These are phyloP conservation scores for Mimosa pudica DNA, from an alignment of 306 rosid genomes.

Conservation along the genomic window DNA sequence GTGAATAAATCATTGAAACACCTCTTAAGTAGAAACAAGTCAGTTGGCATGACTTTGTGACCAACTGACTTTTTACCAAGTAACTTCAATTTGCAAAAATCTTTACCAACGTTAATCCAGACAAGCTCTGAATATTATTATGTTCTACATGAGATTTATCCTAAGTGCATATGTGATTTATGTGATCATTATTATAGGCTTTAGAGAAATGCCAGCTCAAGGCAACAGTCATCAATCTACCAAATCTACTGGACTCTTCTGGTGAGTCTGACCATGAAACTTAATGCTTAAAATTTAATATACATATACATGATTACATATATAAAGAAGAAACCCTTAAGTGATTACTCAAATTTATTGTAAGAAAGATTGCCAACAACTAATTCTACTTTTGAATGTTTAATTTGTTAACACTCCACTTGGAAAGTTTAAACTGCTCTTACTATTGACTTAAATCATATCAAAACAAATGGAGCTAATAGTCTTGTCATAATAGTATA, in stretches of 20 bases:
- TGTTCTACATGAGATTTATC: neutral
- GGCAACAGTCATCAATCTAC: conserved; percentile 49
- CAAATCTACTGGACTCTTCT: conserved; percentile 54
- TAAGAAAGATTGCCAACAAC: neutral
- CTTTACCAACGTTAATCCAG: no score
- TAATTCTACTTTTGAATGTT: neutral
- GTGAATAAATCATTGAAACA: conserved; percentile 36
- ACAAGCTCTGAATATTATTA: neutral
- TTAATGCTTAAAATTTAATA: neutral
- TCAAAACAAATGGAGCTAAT: neutral
- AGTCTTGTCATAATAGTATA: neutral
- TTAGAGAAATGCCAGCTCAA: conserved; percentile 75
- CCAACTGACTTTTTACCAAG: no score
- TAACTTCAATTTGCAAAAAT: no score
- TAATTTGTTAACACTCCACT: neutral
- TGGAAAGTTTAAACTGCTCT: neutral
- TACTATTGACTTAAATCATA: neutral
- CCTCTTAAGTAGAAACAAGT: neutral
- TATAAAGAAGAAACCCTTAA: neutral
- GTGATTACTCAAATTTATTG: neutral
- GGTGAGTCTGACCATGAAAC: conserved; percentile 43
- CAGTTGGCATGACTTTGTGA: no score
- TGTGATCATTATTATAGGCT: conserved; percentile 44
- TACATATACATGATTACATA: no score
- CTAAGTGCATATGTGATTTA: neutral